Conservation (phyloP, 2,329 filamentous ascomycete species). For the Botryotinia globosa region DNA sequence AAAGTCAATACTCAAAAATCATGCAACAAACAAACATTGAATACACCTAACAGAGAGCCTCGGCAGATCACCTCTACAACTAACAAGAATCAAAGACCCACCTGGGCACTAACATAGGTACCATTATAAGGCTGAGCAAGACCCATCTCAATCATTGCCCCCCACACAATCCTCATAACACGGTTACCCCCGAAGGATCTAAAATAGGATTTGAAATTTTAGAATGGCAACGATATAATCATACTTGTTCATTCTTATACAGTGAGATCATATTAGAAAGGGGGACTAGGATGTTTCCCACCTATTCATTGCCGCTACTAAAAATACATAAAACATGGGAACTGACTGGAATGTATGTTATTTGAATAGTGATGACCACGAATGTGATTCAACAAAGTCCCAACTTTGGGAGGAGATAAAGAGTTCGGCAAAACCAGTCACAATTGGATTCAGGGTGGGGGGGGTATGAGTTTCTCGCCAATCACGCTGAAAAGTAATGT, state of each 20-base stretch:
- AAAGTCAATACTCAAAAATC: neutral
- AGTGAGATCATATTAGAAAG: neutral
- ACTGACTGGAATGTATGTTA: neutral
- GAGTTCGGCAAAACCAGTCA: neutral
- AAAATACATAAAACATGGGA: neutral
- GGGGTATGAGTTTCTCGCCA: accelerated
- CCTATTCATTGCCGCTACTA: neutral
- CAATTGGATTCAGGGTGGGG: no score
- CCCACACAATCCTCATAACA: neutral
- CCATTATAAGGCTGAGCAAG: neutral
- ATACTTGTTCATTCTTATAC: neutral
- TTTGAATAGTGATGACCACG: neutral
- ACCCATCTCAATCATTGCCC: neutral
- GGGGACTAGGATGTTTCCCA: neutral
- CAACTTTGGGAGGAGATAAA: neutral
- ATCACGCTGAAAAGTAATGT: neutral
- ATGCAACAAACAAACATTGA: neutral
- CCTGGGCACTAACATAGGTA: neutral
- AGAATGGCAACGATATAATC: neutral
- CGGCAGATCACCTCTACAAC: neutral
- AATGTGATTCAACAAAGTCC: neutral
- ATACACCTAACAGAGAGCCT: neutral
- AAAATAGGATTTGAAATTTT: neutral
- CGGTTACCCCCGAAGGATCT: neutral
- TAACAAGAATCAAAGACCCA: neutral